phyloP scores from a whole-genome alignment of 2,329 filamentous ascomycete genomes.

The Thermoascus crustaceus region DNA sequence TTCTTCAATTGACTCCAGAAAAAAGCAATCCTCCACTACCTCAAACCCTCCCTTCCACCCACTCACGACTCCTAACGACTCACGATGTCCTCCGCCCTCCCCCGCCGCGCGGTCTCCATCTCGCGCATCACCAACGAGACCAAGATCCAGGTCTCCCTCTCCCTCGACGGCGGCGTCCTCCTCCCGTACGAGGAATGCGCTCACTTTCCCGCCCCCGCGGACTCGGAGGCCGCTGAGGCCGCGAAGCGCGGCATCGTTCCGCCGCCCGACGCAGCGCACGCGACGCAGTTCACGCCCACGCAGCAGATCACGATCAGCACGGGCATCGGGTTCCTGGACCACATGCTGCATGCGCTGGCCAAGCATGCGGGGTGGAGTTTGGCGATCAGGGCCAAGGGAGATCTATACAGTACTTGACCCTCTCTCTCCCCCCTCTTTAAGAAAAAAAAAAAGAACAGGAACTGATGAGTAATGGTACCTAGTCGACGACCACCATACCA shows the following conservation, averaged over 20 bases:
- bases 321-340: conserved; percentile 94
- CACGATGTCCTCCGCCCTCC: conserved; percentile 17
- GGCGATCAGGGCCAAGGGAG: conserved; percentile 71
- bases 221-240: conserved; percentile 43
- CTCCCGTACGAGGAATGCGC: conserved; percentile 31
- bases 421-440: background rate
- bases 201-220: conserved; percentile 56
- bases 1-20: too few species aligned
- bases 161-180: conserved; percentile 76
- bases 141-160: conserved; percentile 86
- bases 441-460: background rate
- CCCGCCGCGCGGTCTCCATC: conserved; percentile 67
- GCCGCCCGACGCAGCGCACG: conserved; percentile 54
- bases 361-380: conserved; percentile 96
- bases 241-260: conserved; percentile 38
- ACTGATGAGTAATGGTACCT: background rate
- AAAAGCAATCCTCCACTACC: too few species aligned
- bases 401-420: conserved; percentile 64
- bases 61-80: too few species aligned
- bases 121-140: conserved; percentile 96
- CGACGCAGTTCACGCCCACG: conserved; percentile 71
- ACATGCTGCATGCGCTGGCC: conserved; percentile 94
- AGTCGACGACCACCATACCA: conserved; percentile 98
- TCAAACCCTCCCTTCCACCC: too few species aligned
- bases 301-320: conserved; percentile 85